Evolutionary conservation across 306 rosid species (phyloP).

Genomic region (Arachis hypogaea): DNA sequence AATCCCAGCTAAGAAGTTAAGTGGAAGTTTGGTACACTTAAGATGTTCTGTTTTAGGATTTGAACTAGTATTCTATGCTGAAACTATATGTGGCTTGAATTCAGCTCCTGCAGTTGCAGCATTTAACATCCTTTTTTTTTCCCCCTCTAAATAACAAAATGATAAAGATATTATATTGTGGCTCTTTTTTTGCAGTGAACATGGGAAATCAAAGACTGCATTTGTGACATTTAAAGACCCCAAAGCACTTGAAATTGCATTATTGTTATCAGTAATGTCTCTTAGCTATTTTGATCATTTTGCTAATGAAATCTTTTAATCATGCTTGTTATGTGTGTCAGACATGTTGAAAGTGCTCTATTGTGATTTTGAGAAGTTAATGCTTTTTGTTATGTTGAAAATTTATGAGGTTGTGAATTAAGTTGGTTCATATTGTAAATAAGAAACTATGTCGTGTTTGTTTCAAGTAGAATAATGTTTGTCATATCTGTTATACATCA

Average conservation of each 20-base stretch:
- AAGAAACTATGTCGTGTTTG: not conserved
- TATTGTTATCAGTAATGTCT: conserved; percentile 73
- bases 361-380: not conserved
- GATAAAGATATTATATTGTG: conserved; percentile 8
- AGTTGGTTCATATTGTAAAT: conserved; percentile 27
- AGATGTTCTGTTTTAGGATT: conserved; percentile 20
- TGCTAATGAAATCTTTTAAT: conserved; percentile 26
- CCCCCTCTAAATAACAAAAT: no score
- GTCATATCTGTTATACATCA: not conserved
- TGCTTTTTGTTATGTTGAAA: not conserved
- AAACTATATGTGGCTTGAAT: conserved; percentile 26
- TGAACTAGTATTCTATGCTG: not conserved
- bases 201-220: conserved; percentile 76
- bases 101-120: conserved; percentile 9
- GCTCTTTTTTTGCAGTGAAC: conserved; percentile 65
- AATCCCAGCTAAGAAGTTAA: not conserved
- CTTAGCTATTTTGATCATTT: conserved; percentile 24
- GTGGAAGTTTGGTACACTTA: conserved; percentile 8
- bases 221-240: conserved; percentile 92
- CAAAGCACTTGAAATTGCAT: conserved; percentile 91
- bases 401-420: not conserved
- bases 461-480: not conserved
- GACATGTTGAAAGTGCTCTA: no score
- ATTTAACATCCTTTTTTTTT: not conserved
- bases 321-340: not conserved